A percentile compares a stretch with the other conserved stretches of the same genome.
These are phyloP conservation scores for Bacidia gigantensis DNA, from an alignment of 495 filamentous ascomycete genomes.

Conservation along the genomic window DNA sequence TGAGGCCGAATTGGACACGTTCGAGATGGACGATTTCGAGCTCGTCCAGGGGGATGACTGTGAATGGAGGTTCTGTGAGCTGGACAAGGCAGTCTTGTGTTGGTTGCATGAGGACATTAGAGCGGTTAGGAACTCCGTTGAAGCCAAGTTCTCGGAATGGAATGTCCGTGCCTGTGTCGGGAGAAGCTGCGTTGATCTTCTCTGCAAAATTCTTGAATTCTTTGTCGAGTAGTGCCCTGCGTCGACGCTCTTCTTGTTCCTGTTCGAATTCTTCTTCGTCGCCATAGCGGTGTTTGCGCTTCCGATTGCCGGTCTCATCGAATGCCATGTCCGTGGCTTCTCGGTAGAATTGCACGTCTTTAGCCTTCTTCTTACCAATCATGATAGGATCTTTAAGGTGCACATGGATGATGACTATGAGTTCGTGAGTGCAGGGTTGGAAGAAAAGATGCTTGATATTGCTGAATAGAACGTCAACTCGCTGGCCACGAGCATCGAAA, in stretches of 20 bases:
- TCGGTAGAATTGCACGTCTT: constrained; percentile 95
- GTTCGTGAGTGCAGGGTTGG: constrained; percentile 86
- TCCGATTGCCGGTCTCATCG: constrained; percentile 95
- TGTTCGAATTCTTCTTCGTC: constrained; percentile 98
- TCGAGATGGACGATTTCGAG: constrained; percentile 95
- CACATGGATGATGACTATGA: constrained; percentile 96
- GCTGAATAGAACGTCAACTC: constrained; percentile 88
- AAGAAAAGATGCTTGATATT: constrained; percentile 99
- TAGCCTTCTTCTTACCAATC: constrained; percentile 96
- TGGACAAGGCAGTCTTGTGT: constrained; percentile 98
- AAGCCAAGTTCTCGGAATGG: constrained; percentile 95
- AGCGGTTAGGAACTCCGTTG: constrained; percentile 87
- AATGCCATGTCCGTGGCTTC: constrained; percentile 98
- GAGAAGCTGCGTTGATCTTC: constrained; percentile 86
- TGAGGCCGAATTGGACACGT: constrained; percentile 91
- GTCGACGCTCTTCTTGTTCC: constrained; percentile 90
- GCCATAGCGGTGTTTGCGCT: constrained; percentile 94
- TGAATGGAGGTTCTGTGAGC: constrained; percentile 91
- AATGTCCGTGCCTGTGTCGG: constrained; percentile 75
- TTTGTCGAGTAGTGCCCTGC: constrained; percentile 80
- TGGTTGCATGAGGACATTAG: constrained; percentile 87
- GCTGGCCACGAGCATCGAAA: constrained; percentile 45
- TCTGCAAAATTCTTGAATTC: constrained; percentile 96
- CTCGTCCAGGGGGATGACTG: constrained; percentile 85
- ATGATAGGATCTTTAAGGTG: constrained; percentile 97